Evolutionary conservation across 1,284 basidiomycete species (phyloP).

Genomic region (Pseudozyma tsukubaensis): DNA sequence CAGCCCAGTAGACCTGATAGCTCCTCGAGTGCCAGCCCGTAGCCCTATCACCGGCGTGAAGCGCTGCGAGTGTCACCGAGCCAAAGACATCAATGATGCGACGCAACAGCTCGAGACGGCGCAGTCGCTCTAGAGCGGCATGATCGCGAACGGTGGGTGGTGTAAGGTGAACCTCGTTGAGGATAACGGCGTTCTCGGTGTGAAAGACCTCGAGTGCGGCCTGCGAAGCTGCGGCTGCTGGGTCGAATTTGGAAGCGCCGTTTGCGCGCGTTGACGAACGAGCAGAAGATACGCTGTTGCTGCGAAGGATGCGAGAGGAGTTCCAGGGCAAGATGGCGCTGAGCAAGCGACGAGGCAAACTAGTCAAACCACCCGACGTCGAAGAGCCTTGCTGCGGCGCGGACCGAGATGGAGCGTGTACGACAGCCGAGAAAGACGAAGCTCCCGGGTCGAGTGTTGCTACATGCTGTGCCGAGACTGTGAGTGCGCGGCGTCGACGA

Average conservation of each 20-base stretch:
- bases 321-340: constrained; percentile 53
- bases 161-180: constrained; percentile 64
- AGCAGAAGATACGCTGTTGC: constrained; percentile 26
- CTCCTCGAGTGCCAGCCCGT: constrained; percentile 22
- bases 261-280: constrained; percentile 19
- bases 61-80: constrained; percentile 34
- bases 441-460: constrained; percentile 55
- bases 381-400: constrained; percentile 8
- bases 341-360: constrained; percentile 29
- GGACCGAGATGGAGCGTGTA: constrained; percentile 11
- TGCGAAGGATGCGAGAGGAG: constrained; percentile 42
- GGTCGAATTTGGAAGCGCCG: constrained; percentile 6
- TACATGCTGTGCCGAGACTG: constrained; percentile 42
- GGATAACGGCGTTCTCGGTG: constrained; percentile 66
- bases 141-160: constrained; percentile 32
- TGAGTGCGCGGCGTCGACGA: constrained; percentile 31
- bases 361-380: constrained; percentile 3
- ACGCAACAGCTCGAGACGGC: constrained; percentile 41
- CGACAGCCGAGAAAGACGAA: constrained; percentile 40
- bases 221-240: constrained; percentile 22
- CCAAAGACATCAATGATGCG: constrained; percentile 50
- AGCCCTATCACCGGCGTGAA: constrained; percentile 47
- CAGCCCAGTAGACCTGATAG: constrained; percentile 45
- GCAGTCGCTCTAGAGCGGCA: constrained; percentile 9
- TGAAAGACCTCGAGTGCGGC: constrained; percentile 61